These are phyloP conservation scores for Penicillium silybi DNA, from an alignment of 495 filamentous ascomycete genomes.

Conservation along the genomic window DNA sequence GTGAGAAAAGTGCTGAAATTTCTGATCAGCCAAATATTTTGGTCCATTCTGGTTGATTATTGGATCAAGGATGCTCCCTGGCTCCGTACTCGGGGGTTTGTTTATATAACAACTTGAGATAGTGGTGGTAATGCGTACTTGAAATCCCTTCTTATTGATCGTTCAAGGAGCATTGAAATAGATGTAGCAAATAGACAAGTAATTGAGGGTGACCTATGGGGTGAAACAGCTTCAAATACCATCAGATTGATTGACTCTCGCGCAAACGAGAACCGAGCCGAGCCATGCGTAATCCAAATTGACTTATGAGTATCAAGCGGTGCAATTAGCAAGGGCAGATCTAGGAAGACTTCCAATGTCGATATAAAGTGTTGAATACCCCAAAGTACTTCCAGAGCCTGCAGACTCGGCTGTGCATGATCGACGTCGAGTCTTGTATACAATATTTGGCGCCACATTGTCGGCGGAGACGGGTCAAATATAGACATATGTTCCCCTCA, in stretches of 20 bases:
- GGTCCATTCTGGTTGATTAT: background rate
- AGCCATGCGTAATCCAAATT: background rate
- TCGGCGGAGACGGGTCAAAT: no score
- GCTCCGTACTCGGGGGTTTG: background rate
- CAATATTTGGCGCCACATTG: no score
- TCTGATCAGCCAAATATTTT: no score
- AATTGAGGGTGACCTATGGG: background rate
- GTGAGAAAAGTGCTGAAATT: no score
- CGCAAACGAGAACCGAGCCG: background rate
- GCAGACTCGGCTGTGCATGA: no score
- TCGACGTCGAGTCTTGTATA: no score
- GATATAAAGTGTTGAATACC: no score
- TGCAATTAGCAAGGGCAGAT: background rate
- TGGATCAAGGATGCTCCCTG: background rate
- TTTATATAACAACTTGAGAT: background rate
- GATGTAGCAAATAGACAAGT: background rate
- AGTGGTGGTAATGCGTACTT: background rate
- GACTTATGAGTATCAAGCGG: background rate
- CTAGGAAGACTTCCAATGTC: no score
- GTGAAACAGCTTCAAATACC: background rate
- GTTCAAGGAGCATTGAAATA: background rate
- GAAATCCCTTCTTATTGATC: background rate
- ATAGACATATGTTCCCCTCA: no score
- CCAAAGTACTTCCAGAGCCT: no score
- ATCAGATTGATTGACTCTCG: background rate